Base-by-base conservation (phyloP, 2,329 filamentous ascomycete species). In the Capronia epimyces region DNA sequence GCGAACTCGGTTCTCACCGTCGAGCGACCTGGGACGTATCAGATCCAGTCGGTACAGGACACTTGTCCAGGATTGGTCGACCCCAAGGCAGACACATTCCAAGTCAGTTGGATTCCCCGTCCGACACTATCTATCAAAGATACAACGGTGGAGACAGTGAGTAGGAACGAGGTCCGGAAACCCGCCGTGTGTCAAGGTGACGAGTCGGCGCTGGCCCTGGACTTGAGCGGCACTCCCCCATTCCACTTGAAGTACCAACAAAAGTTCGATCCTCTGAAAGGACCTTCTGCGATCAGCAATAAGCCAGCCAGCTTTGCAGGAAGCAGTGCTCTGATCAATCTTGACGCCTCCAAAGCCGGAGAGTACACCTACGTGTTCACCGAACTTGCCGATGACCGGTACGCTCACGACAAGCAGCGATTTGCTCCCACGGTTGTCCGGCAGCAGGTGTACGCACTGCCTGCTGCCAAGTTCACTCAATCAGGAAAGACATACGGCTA, bases 401-500 rank as follows among this genome's bases (percentile, higher is more conserved):
- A 98, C 70, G 82, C 87, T 62, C 81, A 84, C 63, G 82, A 87
- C 62, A 75, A 78, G 54, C 78, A 74, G 60, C 80, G 80, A 58
- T 83, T 84, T 62, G 73, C 75, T 16, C 80, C 84, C 3, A 67
- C 96, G 27, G 74, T 80, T 10, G 74, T 98, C 25, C 81, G 86
- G 60, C 93, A 98, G 67, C 84, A 78, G 20, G 89, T 98, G 43
- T 86, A 95, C 63, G 78, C 88, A 12, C 86, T 86, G 52, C 93
- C 93, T 1, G 81, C 83, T 2, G 93, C 90, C 3, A 76, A 79
- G 3, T 98, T 98, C 65, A 77, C 79, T 52, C 87, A 87, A 59
- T 88, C 90, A 2, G 90, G 90, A 13, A 93, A 93, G 67, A 90
- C 88, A 0, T 96, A 96, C 75, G 95, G 93, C 66, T 95, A 91